These are phyloP conservation scores for Ophiocordyceps camponoti-rufipedis DNA, from an alignment of 2,329 filamentous ascomycete genomes.

Conservation along the genomic window DNA sequence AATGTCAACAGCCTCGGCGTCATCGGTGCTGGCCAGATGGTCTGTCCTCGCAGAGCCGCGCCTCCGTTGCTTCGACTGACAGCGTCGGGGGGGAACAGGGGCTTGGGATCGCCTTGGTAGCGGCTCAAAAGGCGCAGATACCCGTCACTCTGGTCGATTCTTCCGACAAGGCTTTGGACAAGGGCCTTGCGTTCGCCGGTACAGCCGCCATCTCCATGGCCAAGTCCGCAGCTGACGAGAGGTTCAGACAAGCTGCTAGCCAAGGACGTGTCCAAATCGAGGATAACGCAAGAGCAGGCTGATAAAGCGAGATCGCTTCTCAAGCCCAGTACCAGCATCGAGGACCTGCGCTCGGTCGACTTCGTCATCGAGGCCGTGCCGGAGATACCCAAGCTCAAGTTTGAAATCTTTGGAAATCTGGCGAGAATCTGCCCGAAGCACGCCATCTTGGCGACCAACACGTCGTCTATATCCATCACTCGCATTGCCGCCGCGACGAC, in stretches of 20 bases:
- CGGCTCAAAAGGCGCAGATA: slow-evolving; percentile 65
- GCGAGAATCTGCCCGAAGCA: slow-evolving; percentile 68
- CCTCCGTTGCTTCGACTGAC: not conserved
- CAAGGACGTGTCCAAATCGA: slow-evolving; percentile 80
- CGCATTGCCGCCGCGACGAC: slow-evolving; percentile 81
- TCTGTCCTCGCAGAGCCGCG: slow-evolving; percentile 20
- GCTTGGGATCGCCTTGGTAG: slow-evolving; percentile 86
- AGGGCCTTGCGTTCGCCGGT: slow-evolving; percentile 81
- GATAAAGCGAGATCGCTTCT: slow-evolving; percentile 54
- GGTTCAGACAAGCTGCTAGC: slow-evolving; percentile 67
- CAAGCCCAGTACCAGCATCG: slow-evolving; percentile 51
- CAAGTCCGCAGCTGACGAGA: slow-evolving; percentile 1
- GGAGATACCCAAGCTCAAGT: slow-evolving; percentile 76
- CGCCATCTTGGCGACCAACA: slow-evolving; percentile 90
- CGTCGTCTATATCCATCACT: slow-evolving; percentile 95
- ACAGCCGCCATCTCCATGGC: slow-evolving; percentile 2
- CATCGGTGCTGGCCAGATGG: slow-evolving; percentile 92
- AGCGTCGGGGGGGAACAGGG: slow-evolving; percentile 37
- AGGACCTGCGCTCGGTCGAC: slow-evolving; percentile 66
- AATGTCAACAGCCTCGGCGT: slow-evolving; percentile 82
- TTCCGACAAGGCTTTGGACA: slow-evolving; percentile 70
- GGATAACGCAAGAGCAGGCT: slow-evolving; percentile 67
- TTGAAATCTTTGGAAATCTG: slow-evolving; percentile 68
- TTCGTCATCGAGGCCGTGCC: slow-evolving; percentile 97
- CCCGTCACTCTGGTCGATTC: slow-evolving; percentile 75